These are phyloP conservation scores for Chrysoporthe puriensis DNA, from an alignment of 2,329 filamentous ascomycete species.

Conservation along the genomic window DNA sequence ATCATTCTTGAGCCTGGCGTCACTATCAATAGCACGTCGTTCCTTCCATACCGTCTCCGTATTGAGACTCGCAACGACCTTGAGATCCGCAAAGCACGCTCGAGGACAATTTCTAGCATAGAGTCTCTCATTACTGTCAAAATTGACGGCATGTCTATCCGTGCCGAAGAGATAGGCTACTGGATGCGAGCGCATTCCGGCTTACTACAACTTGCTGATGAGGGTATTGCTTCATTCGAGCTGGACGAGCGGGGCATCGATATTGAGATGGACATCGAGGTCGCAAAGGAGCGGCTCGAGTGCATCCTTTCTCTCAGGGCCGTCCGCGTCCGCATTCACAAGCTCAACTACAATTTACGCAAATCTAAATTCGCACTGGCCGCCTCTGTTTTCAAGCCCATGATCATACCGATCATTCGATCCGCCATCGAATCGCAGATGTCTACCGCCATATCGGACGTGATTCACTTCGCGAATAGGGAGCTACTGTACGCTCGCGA, in stretches of 20 bases:
- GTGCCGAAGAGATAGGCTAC: conserved; percentile 87
- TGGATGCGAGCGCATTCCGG: conserved; percentile 82
- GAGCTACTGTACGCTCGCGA: conserved; percentile 88
- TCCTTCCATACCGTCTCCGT: conserved; percentile 82
- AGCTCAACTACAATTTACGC: conserved; percentile 77
- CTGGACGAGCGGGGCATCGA: conserved; percentile 89
- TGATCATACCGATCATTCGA: conserved; percentile 79
- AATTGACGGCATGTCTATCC: conserved; percentile 79
- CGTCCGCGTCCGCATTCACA: conserved; percentile 83
- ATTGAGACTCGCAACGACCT: conserved; percentile 85
- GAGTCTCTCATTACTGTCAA: conserved; percentile 77
- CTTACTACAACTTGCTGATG: conserved; percentile 74
- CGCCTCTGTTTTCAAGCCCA: conserved; percentile 81
- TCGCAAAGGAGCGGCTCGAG: conserved; percentile 77
- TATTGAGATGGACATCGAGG: conserved; percentile 80
- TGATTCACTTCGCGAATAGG: conserved; percentile 75
- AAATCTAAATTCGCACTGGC: conserved; percentile 77
- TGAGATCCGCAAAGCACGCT: conserved; percentile 78
- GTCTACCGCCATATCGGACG: conserved; percentile 69
- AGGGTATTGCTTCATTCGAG: conserved; percentile 83
- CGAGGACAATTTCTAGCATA: conserved; percentile 66
- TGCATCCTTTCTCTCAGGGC: conserved; percentile 77
- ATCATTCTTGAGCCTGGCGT: conserved; percentile 85
- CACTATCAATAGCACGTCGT: conserved; percentile 84
- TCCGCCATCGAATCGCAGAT: conserved; percentile 80